Conservation (phyloP, 2,329 filamentous ascomycete species). For the Rhytidhysteron rufulum region DNA sequence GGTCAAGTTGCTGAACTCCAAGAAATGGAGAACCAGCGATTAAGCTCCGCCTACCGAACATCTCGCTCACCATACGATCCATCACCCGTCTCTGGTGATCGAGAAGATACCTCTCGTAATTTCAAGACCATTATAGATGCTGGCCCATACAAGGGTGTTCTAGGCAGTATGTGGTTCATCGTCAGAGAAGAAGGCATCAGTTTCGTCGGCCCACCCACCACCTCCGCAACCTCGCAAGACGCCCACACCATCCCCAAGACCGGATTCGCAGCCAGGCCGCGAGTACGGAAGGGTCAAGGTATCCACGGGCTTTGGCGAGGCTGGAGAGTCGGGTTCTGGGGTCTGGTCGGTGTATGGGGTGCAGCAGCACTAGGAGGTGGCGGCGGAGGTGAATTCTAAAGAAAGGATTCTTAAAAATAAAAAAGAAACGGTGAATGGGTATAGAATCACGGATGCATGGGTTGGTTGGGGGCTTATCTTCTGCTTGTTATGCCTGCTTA, state of each 20-base stretch:
- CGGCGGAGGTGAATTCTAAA: conserved; percentile 34
- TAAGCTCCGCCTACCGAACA: conserved; percentile 21
- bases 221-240: conserved; percentile 26
- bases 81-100: conserved; percentile 9
- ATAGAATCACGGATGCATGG: too few relatives aligned
- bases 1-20: conserved; percentile 70
- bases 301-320: conserved; percentile 66
- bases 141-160: conserved; percentile 76
- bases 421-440: too few relatives aligned
- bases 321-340: conserved; percentile 77
- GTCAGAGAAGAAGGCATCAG: conserved; percentile 71
- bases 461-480: too few relatives aligned
- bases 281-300: conserved; percentile 61
- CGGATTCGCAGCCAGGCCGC: conserved; percentile 33
- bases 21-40: conserved; percentile 29
- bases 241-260: conserved; percentile 13
- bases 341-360: conserved; percentile 69
- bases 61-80: conserved; percentile 13
- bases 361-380: conserved; percentile 54
- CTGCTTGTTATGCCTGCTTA: too few relatives aligned
- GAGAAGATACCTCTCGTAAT: conserved; percentile 27
- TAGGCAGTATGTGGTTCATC: conserved; percentile 90
- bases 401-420: too few relatives aligned
- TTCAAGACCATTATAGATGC: conserved; percentile 73
- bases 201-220: conserved; percentile 23